Evolutionary conservation across 2,329 filamentous ascomycete species (phyloP).

Genomic region (Pseudocercospora ulei): DNA sequence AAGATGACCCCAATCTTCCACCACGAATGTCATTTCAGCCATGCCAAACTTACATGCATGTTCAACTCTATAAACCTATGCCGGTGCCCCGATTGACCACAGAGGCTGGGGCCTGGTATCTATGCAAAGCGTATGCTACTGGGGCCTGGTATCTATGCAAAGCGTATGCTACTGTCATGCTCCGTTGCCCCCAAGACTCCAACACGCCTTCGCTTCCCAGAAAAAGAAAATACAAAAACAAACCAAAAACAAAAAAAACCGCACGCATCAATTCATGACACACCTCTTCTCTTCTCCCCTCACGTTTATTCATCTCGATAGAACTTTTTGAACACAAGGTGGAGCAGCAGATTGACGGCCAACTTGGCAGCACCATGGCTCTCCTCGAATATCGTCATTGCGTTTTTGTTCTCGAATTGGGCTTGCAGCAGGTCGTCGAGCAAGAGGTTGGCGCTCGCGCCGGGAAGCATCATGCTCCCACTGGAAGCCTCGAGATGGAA

Average conservation of each 20-base stretch:
- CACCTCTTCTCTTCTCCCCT: neutral
- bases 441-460: slow-evolving; percentile 75
- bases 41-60: too few species aligned
- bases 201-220: slow-evolving; percentile 1
- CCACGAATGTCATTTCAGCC: too few species aligned
- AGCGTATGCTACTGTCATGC: too few species aligned
- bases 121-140: too few species aligned
- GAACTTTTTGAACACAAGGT: slow-evolving; percentile 98
- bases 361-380: slow-evolving; percentile 53
- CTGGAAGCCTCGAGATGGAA: slow-evolving; percentile 87
- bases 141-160: too few species aligned
- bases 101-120: too few species aligned
- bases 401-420: slow-evolving; percentile 94
- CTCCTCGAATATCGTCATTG: slow-evolving; percentile 85
- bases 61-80: too few species aligned
- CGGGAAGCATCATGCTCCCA: slow-evolving; percentile 90
- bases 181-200: too few species aligned
- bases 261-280: neutral
- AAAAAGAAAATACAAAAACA: neutral
- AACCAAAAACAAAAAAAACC: neutral
- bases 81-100: too few species aligned
- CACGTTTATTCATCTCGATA: slow-evolving; percentile 47
- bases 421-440: slow-evolving; percentile 91
- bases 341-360: slow-evolving; percentile 93
- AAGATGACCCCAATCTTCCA: too few species aligned